Percentiles rank a stretch among this genome's conserved stretches.
phyloP scores from a whole-genome alignment of 192 early-diverging fungal species.

The Mycoemilia scoparia region DNA sequence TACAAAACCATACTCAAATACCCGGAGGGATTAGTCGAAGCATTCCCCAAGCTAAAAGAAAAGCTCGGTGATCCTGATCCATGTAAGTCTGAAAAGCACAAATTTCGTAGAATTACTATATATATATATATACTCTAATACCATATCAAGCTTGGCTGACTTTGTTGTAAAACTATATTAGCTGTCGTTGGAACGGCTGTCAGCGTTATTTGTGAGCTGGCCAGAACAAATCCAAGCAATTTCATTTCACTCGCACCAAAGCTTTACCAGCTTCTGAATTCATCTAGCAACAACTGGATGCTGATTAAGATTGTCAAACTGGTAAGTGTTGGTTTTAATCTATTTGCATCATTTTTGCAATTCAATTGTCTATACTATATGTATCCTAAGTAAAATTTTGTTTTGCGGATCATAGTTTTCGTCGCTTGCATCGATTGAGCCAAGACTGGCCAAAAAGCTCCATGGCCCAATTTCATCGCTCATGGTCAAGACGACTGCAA shows the following conservation, averaged over 20 bases:
- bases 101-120: no score
- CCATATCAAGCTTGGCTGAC: neutral
- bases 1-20: constrained; percentile 82
- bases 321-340: constrained; percentile 2
- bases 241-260: constrained; percentile 90
- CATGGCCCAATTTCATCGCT: constrained; percentile 63
- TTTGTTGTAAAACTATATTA: no score
- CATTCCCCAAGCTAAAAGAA: constrained; percentile 72
- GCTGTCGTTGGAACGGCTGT: constrained; percentile 85
- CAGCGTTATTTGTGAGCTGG: constrained; percentile 92
- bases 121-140: no score
- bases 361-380: neutral
- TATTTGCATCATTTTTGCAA: constrained; percentile 5
- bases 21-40: constrained; percentile 65
- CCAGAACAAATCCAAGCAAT: constrained; percentile 75
- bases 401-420: constrained; percentile 76
- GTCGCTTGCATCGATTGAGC: constrained; percentile 78
- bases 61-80: constrained; percentile 81
- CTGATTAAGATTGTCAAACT: constrained; percentile 99
- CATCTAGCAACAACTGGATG: constrained; percentile 96
- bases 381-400: constrained; percentile 1
- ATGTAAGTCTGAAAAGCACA: constrained; percentile 33
- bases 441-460: constrained; percentile 79
- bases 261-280: constrained; percentile 75
- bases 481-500: constrained; percentile 75